phyloP scores from a whole-genome alignment of 2,329 filamentous ascomycete genomes.

The Teratosphaeria nubilosa region DNA sequence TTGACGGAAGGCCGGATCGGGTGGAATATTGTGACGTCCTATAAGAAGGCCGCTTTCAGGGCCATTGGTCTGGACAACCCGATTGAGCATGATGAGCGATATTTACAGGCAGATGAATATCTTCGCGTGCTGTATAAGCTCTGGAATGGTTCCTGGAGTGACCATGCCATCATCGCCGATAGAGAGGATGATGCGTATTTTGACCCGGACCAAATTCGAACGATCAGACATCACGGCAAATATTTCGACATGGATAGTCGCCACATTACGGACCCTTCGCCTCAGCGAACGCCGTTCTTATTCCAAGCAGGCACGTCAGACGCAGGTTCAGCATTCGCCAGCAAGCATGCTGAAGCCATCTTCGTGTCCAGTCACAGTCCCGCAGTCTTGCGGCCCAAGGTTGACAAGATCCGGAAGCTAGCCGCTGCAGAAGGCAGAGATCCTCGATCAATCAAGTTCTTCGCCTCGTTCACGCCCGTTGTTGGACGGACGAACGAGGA shows the following conservation, averaged over 20 bases:
- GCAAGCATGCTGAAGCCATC: constrained; percentile 58
- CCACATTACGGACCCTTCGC: constrained; percentile 35
- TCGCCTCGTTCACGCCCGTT: constrained; percentile 56
- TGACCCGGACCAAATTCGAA: constrained; percentile 48
- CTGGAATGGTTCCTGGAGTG: constrained; percentile 45
- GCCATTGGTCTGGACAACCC: constrained; percentile 50
- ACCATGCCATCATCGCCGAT: constrained; percentile 48
- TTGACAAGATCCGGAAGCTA: constrained; percentile 42
- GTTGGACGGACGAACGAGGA: constrained; percentile 57
- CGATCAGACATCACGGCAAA: constrained; percentile 51
- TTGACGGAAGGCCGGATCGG: constrained; percentile 51
- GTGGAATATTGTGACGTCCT: constrained; percentile 59
- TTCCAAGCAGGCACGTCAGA: constrained; percentile 61
- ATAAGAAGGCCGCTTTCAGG: constrained; percentile 54
- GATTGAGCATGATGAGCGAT: constrained; percentile 53
- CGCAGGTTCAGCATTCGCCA: constrained; percentile 56
- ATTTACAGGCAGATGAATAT: constrained; percentile 53
- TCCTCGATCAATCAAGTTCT: constrained; percentile 53
- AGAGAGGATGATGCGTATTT: constrained; percentile 46
- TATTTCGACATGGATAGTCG: constrained; percentile 39
- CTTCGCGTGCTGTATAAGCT: constrained; percentile 53
- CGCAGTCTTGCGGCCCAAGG: constrained; percentile 38
- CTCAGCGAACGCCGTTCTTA: constrained; percentile 43
- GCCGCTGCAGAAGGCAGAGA: constrained; percentile 49
- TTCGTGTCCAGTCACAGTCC: constrained; percentile 49